Percentiles rank a stretch among this genome's conserved stretches.
These are phyloP conservation scores for Phytophthora podocarpi DNA, from an alignment of 352 stramenopile species.

Conservation along the genomic window DNA sequence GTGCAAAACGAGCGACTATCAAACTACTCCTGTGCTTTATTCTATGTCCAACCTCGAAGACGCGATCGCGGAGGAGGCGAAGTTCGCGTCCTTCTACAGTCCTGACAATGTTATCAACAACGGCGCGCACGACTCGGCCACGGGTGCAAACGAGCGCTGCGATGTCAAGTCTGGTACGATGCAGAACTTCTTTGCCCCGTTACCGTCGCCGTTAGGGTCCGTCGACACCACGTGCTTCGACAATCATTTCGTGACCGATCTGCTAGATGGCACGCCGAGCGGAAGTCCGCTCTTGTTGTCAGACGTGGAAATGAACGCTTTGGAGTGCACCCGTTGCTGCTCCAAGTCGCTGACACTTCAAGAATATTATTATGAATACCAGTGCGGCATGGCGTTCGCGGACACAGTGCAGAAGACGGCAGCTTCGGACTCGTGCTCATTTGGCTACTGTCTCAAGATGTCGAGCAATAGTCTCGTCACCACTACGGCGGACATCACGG, in stretches of 20 bases:
- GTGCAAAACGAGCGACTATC: slow-evolving; percentile 1
- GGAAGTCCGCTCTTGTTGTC: not conserved
- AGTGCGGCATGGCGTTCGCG: slow-evolving; percentile 2
- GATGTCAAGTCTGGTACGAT: slow-evolving; percentile 4
- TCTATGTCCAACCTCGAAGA: slow-evolving; percentile 1
- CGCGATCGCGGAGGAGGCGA: slow-evolving; percentile 15
- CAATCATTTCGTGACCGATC: not conserved
- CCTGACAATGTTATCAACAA: slow-evolving; percentile 24
- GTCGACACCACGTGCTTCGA: slow-evolving; percentile 12
- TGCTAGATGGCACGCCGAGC: slow-evolving; percentile 3
- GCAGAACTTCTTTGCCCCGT: slow-evolving; percentile 17
- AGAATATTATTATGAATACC: slow-evolving; percentile 32
- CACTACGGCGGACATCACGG: not conserved
- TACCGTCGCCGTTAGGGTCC: not conserved
- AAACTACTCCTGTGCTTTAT: not conserved
- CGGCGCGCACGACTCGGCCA: slow-evolving; percentile 1
- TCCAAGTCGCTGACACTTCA: slow-evolving; percentile 18
- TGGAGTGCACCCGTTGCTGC: slow-evolving; percentile 30
- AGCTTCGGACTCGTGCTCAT: slow-evolving; percentile 15
- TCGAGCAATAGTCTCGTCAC: slow-evolving; percentile 1
- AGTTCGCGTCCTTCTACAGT: slow-evolving; percentile 20
- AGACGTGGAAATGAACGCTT: not conserved
- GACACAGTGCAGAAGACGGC: slow-evolving; percentile 8
- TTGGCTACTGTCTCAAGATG: slow-evolving; percentile 21
- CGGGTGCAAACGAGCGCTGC: slow-evolving; percentile 14